Base-by-base conservation (phyloP, 2,329 filamentous ascomycete species). In the Ceratocystis albifundus region DNA sequence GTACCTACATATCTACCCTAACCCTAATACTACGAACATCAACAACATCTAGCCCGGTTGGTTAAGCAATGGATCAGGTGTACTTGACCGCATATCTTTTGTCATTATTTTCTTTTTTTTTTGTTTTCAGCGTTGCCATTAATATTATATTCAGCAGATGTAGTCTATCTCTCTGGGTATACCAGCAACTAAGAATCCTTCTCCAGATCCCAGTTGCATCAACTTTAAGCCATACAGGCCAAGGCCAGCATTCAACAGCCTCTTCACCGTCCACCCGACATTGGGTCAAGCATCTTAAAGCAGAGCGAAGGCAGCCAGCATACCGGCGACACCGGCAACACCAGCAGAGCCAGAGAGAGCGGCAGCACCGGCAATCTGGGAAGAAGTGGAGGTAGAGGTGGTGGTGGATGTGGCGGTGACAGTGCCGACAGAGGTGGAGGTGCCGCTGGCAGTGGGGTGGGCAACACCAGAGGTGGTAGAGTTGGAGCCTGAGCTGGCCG, bases 261-360 rank as follows among this genome's bases (percentile, higher is more conserved):
- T 32, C 12, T 30, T 12, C 15, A 50, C 30, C 41, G 28, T 12
- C 17, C 25, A 45, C 8, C 20, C 20, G 48, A 50, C n/a, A 10
- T 20, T 5, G 48, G 22, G 5, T 4, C 36, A 12, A 15, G 22
- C 20, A n/a, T 17, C 53, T 69, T 69, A 69, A 20, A 69, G 17
- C 32, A 69, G 66, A 10, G 66, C 65, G 48, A 66, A 57, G 15
- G 65, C 68, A 17, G 62, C 66, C 36, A 69, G 46, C 10, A 63
- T 25, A 59, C 67, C 68, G 30, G 66, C 68, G 17, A 65, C 30
- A 44, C 65, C 67, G 3, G 53, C 62, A 25, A 66, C 12, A 4
- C 64, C 46, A 17, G 64, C 62, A 15, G 53, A 64, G 15, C 25
- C 46, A 64, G 28, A 53, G 12, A 36, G 46, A 25, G 30, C 65